A percentile compares a stretch with the other conserved stretches of the same genome.
phyloP scores from a whole-genome alignment of 805 yeast species.

The Yarrowia phangngaensis region DNA sequence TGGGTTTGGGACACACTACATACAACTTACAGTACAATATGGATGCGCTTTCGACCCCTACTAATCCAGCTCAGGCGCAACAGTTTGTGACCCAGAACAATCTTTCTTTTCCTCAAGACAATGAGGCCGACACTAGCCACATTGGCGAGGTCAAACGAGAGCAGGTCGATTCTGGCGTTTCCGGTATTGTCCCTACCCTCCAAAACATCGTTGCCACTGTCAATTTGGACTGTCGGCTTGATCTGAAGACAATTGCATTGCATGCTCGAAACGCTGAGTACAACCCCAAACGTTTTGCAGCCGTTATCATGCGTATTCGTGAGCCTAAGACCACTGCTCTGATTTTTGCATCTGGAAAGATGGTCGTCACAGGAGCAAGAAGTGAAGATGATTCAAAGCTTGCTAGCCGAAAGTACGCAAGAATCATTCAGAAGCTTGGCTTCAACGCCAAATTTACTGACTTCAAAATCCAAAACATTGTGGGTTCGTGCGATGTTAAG shows the following conservation, averaged over 20 bases:
- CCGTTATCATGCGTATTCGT: slow-evolving; percentile 98
- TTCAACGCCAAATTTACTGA: slow-evolving; percentile 97
- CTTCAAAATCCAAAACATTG: slow-evolving; percentile 96
- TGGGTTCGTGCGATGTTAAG: slow-evolving; percentile 97
- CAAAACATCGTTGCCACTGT: slow-evolving; percentile 95
- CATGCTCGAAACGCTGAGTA: slow-evolving; percentile 99
- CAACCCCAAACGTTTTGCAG: slow-evolving; percentile 97
- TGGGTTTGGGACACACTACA: slow-evolving; percentile 27
- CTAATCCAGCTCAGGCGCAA: slow-evolving; percentile 72
- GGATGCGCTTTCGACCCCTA: slow-evolving; percentile 73
- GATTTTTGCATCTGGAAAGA: slow-evolving; percentile 96
- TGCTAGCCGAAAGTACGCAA: slow-evolving; percentile 95
- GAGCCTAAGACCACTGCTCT: slow-evolving; percentile 98
- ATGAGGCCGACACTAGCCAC: slow-evolving; percentile 26
- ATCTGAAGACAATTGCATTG: slow-evolving; percentile 91
- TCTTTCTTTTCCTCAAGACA: slow-evolving; percentile 23
- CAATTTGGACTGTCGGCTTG: slow-evolving; percentile 91
- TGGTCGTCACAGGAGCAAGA: slow-evolving; percentile 99
- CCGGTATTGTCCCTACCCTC: slow-evolving; percentile 93
- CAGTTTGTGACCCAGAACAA: slow-evolving; percentile 53
- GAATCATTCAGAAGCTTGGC: slow-evolving; percentile 96
- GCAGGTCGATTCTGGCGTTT: slow-evolving; percentile 58
- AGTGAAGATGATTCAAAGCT: slow-evolving; percentile 97
- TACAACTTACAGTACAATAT: slow-evolving; percentile 38
- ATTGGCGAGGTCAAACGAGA: slow-evolving; percentile 30